Percentiles rank a stretch among this genome's conserved stretches.
Conservation (phyloP, 2,329 filamentous ascomycete species). For the Hymenoscyphus occultus region DNA sequence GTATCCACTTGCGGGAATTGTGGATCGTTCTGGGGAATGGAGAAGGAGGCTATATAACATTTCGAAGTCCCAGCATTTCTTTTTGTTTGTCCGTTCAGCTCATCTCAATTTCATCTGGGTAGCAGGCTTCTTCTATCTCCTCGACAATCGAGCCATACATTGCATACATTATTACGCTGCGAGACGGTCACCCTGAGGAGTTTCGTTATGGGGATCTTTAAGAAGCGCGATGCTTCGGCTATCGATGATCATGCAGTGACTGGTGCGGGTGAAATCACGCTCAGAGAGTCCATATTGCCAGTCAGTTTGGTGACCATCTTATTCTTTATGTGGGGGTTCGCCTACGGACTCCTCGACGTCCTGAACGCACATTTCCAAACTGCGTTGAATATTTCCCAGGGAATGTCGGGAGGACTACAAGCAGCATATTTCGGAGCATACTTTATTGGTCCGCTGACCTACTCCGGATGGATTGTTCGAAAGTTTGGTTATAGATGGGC, state of each 20-base stretch:
- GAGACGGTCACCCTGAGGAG: background rate
- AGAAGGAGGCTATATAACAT: constrained; percentile 1
- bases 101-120: background rate
- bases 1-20: background rate
- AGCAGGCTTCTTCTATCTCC: background rate
- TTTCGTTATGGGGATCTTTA: background rate
- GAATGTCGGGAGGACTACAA: constrained; percentile 60
- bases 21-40: background rate
- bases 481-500: constrained; percentile 74
- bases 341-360: constrained; percentile 79
- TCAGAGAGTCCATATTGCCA: constrained; percentile 60
- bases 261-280: constrained; percentile 59
- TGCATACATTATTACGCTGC: background rate
- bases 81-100: background rate
- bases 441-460: constrained; percentile 61
- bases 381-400: constrained; percentile 60
- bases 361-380: constrained; percentile 58
- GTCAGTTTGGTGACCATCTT: constrained; percentile 61
- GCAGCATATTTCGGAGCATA: constrained; percentile 71
- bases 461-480: constrained; percentile 68
- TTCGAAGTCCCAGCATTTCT: background rate
- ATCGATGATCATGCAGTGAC: constrained; percentile 65
- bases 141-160: background rate
- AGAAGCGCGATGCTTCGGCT: constrained; percentile 45
- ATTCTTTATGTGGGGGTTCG: constrained; percentile 86